These are phyloP conservation scores for Kockiozyma suomiensis DNA, from an alignment of 805 yeast genomes.

Conservation along the genomic window DNA sequence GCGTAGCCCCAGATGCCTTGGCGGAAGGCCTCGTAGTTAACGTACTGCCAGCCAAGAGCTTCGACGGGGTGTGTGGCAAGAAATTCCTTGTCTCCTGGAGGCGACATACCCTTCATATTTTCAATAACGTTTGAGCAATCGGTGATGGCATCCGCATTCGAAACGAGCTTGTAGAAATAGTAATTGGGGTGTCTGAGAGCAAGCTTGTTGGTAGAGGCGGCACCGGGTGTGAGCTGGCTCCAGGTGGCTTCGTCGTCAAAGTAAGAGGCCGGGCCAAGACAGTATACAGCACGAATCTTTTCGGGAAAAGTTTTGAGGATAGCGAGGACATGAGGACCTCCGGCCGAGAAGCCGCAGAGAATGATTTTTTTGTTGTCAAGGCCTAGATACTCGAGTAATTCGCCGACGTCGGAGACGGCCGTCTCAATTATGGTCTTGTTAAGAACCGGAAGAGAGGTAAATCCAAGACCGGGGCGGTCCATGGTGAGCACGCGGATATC, in stretches of 20 bases:
- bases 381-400: constrained; percentile 30
- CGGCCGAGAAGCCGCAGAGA: constrained; percentile 34
- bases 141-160: constrained; percentile 15
- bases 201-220: constrained; percentile 21
- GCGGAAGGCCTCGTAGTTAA: constrained; percentile 32
- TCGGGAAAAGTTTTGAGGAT: constrained; percentile 29
- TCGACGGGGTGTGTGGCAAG: constrained; percentile 31
- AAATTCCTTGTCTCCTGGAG: constrained; percentile 25
- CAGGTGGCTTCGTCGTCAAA: constrained; percentile 24
- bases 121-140: constrained; percentile 28
- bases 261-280: constrained; percentile 32
- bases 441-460: constrained; percentile 28
- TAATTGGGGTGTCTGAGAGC: constrained; percentile 21
- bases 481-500: constrained; percentile 32
- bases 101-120: constrained; percentile 23
- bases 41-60: constrained; percentile 30
- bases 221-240: constrained; percentile 26
- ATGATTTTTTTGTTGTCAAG: constrained; percentile 19
- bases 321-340: constrained; percentile 33
- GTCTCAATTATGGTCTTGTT: constrained; percentile 32
- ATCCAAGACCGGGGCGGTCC: constrained; percentile 34
- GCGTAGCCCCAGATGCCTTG: constrained; percentile 31
- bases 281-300: constrained; percentile 19
- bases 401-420: constrained; percentile 30
- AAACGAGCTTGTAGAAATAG: constrained; percentile 16